Conservation (phyloP, 441 rosid species). For the Erysimum pusillum region DNA sequence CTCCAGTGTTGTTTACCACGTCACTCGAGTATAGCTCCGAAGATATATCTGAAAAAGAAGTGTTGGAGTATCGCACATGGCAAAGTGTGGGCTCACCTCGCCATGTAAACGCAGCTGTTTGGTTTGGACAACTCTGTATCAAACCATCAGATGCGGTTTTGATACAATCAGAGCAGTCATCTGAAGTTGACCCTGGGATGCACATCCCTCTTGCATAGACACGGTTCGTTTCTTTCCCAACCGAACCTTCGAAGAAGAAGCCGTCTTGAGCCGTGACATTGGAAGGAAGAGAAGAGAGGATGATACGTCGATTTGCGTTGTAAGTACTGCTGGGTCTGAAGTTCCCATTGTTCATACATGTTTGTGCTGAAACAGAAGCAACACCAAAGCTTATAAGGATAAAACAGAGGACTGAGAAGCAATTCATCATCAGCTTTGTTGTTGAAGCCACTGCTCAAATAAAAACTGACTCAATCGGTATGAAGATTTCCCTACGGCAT, state of each 20-base stretch:
- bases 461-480: too few species aligned
- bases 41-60: neutral
- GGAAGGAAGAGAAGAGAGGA: constrained; percentile 52
- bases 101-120: constrained; percentile 44
- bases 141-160: constrained; percentile 32
- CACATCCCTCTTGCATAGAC: constrained; percentile 41
- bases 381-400: too few species aligned
- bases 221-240: constrained; percentile 12
- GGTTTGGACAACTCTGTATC: constrained; percentile 45
- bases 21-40: neutral
- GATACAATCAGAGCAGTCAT: constrained; percentile 49
- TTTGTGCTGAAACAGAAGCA: too few species aligned
- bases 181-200: constrained; percentile 43
- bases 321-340: constrained; percentile 16
- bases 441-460: too few species aligned
- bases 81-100: constrained; percentile 33
- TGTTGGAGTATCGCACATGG: constrained; percentile 51
- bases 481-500: too few species aligned
- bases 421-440: too few species aligned
- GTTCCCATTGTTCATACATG: too few species aligned
- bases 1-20: neutral
- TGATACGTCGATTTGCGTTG: constrained; percentile 39
- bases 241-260: constrained; percentile 24
- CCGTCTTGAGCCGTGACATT: constrained; percentile 32
- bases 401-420: too few species aligned